Evolutionary conservation across 2,329 filamentous ascomycete species (phyloP).

Genomic region (Diplodia sapinea): DNA sequence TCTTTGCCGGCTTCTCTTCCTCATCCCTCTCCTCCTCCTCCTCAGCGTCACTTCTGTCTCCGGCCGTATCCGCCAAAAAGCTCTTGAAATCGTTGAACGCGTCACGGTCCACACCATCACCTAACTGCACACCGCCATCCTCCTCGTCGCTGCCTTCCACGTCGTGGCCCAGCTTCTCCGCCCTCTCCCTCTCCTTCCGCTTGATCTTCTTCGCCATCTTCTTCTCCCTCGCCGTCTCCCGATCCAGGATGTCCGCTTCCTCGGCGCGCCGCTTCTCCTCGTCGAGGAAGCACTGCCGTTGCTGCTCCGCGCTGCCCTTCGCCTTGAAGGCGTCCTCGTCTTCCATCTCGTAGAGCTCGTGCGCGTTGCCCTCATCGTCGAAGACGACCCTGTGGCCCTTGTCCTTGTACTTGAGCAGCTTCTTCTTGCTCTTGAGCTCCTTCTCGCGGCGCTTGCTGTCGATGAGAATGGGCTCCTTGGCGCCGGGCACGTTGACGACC

Average conservation of each 20-base stretch:
- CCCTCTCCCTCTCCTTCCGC: constrained; percentile 69
- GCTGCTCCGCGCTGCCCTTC: constrained; percentile 75
- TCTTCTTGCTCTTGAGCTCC: constrained; percentile 92
- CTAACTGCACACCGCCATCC: constrained; percentile 41
- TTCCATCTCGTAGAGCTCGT: constrained; percentile 86
- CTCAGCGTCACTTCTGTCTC: constrained; percentile 36
- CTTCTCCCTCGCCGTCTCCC: constrained; percentile 78
- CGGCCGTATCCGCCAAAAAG: constrained; percentile 19
- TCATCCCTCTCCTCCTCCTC: constrained; percentile 31
- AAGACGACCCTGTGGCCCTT: constrained; percentile 85
- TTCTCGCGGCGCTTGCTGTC: constrained; percentile 97
- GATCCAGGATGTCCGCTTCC: constrained; percentile 81
- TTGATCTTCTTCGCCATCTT: constrained; percentile 76
- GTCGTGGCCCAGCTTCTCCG: constrained; percentile 54
- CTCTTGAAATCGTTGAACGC: constrained; percentile 29
- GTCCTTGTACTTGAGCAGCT: constrained; percentile 87
- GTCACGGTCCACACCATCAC: constrained; percentile 36
- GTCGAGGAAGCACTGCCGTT: constrained; percentile 78
- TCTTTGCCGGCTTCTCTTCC: constrained; percentile 55
- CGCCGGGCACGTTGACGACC: constrained; percentile 69
- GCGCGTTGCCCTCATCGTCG: constrained; percentile 87
- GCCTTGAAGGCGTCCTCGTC: constrained; percentile 80
- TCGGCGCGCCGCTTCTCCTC: constrained; percentile 73
- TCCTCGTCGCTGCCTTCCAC: constrained; percentile 41
- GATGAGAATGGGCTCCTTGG: constrained; percentile 74